These are phyloP conservation scores for Boletellus sp. DNA, from an alignment of 768 basidiomycete genomes.

Conservation along the genomic window DNA sequence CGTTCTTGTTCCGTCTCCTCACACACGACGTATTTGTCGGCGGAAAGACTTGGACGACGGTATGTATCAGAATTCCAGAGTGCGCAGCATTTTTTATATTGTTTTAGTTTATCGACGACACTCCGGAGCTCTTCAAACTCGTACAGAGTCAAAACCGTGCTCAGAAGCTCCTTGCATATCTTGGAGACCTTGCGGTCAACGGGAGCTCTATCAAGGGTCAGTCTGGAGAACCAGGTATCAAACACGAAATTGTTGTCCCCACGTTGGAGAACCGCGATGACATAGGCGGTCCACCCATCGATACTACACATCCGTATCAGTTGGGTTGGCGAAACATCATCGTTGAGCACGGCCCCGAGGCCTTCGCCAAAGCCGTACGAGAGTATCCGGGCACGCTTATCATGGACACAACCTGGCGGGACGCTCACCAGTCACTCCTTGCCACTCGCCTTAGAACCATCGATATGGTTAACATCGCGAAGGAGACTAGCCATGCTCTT, in stretches of 20 bases:
- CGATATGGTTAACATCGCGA: slow-evolving; percentile 98
- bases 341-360: slow-evolving; percentile 95
- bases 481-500: slow-evolving; percentile 92
- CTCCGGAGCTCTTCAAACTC: slow-evolving; percentile 98
- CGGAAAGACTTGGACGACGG: slow-evolving; percentile 98
- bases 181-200: slow-evolving; percentile 97
- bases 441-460: slow-evolving; percentile 94
- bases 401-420: slow-evolving; percentile 99
- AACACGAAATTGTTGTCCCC: slow-evolving; percentile 82
- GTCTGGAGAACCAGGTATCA: slow-evolving; percentile 90
- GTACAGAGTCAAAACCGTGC: slow-evolving; percentile 98
- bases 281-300: slow-evolving; percentile 68
- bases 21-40: slow-evolving; percentile 95
- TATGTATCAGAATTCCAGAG: slow-evolving; percentile 28
- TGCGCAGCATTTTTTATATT: slow-evolving; percentile 7
- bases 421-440: slow-evolving; percentile 96
- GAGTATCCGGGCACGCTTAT: slow-evolving; percentile 93
- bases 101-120: slow-evolving; percentile 94
- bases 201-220: slow-evolving; percentile 98
- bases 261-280: slow-evolving; percentile 74
- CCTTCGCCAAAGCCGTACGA: slow-evolving; percentile 96
- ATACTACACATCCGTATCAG: slow-evolving; percentile 78
- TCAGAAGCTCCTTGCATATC: slow-evolving; percentile 93
- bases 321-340: slow-evolving; percentile 98
- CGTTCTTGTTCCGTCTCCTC: slow-evolving; percentile 96